phyloP scores from a whole-genome alignment of 2,329 filamentous ascomycete genomes.

The Fusarium brachygibbosum region DNA sequence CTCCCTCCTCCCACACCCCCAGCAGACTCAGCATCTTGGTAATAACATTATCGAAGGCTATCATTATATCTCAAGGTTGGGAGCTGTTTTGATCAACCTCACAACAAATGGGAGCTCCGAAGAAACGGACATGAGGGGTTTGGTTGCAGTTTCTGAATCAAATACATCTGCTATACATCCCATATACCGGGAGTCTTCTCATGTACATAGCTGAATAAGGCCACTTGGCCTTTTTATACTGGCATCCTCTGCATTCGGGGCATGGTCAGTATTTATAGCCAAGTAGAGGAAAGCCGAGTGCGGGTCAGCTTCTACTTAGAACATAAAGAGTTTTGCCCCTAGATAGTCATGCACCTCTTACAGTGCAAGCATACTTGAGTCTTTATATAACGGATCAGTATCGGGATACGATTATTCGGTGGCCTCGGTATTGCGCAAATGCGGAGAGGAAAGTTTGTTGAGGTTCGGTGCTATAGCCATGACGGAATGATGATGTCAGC shows the following conservation, averaged over 20 bases:
- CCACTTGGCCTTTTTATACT: neutral
- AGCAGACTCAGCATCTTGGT: too few species aligned
- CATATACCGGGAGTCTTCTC: neutral
- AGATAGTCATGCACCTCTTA: accelerated
- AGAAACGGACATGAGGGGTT: neutral
- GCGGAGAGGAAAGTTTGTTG: conserved; percentile 7
- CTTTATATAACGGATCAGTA: neutral
- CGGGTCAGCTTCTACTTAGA: neutral
- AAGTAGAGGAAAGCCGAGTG: neutral
- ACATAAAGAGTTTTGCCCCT: accelerated
- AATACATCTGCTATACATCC: neutral
- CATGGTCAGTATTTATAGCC: neutral
- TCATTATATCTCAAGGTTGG: neutral
- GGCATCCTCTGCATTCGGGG: neutral
- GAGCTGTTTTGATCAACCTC: neutral
- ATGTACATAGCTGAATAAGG: neutral
- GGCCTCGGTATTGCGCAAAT: neutral
- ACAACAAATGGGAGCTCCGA: neutral
- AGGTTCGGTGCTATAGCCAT: conserved; percentile 6
- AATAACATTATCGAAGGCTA: too few species aligned
- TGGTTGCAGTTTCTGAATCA: accelerated
- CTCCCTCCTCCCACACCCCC: too few species aligned
- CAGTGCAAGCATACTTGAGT: neutral
- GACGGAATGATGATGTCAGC: conserved; percentile 42
- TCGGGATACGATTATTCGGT: neutral